phyloP scores from a whole-genome alignment of 495 filamentous ascomycete genomes.

The Cercophora sp. region DNA sequence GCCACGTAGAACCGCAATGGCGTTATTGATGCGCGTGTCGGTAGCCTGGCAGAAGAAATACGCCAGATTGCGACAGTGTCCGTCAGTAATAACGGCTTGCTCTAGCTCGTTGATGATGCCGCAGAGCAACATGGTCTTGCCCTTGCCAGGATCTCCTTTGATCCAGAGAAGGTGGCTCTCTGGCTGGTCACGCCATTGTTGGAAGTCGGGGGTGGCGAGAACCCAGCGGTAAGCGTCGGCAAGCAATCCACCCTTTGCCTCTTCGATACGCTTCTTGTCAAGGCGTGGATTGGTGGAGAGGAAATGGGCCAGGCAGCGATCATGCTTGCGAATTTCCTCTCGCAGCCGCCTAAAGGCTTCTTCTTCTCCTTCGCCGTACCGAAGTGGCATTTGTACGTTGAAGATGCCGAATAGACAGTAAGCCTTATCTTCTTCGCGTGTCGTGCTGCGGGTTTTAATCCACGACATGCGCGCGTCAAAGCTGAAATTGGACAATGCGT shows the following conservation, averaged over 20 bases:
- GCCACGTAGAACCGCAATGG: constrained; percentile 37
- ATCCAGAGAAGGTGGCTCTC: constrained; percentile 42
- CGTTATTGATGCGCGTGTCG: constrained; percentile 32
- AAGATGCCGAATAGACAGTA: background rate
- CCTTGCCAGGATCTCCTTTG: constrained; percentile 42
- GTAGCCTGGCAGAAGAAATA: constrained; percentile 46
- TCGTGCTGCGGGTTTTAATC: background rate
- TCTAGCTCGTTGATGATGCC: constrained; percentile 39
- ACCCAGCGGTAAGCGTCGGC: constrained; percentile 41
- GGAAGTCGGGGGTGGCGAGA: constrained; percentile 34
- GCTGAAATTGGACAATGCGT: background rate
- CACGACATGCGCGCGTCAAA: background rate
- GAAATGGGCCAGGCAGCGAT: background rate
- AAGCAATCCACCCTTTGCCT: constrained; percentile 33
- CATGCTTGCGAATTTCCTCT: background rate
- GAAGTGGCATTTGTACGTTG: background rate
- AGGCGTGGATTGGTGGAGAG: background rate
- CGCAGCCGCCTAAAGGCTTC: background rate
- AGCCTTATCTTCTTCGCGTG: background rate
- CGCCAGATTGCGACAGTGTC: constrained; percentile 21
- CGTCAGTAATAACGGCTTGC: background rate
- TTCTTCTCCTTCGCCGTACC: background rate
- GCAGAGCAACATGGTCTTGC: constrained; percentile 40
- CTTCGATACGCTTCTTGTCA: constrained; percentile 27
- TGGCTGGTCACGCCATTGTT: constrained; percentile 24